Conservation (phyloP, 257 asterid species). For the Thymus mandschuricus region DNA sequence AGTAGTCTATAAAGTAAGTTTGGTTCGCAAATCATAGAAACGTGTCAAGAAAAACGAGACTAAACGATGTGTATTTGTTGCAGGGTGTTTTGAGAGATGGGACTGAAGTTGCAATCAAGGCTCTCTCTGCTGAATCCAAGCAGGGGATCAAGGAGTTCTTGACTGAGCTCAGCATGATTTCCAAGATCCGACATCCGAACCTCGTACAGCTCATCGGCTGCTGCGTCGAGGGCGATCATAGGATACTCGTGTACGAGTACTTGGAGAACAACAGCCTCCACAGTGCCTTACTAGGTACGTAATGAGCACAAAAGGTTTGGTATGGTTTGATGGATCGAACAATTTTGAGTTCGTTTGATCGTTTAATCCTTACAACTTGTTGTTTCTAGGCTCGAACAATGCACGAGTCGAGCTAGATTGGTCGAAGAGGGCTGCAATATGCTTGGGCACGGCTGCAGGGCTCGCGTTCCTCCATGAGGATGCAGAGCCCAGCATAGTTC, state of each 20-base stretch:
- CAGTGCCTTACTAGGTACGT: slow-evolving; percentile 72
- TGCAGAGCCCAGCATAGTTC: slow-evolving; percentile 68
- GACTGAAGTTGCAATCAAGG: slow-evolving; percentile 71
- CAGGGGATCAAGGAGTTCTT: slow-evolving; percentile 81
- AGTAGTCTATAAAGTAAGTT: slow-evolving; percentile 64
- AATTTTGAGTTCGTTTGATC: neutral
- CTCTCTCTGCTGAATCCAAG: slow-evolving; percentile 75
- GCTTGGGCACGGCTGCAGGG: slow-evolving; percentile 77
- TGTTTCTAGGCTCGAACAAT: slow-evolving; percentile 53
- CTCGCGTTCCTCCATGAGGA: slow-evolving; percentile 91
- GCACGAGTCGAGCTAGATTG: slow-evolving; percentile 54
- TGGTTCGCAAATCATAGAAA: neutral
- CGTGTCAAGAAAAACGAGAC: too few species aligned
- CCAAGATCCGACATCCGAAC: slow-evolving; percentile 64
- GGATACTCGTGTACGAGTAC: slow-evolving; percentile 77
- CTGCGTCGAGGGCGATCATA: slow-evolving; percentile 60
- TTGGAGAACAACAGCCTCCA: slow-evolving; percentile 87
- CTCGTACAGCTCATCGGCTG: slow-evolving; percentile 82
- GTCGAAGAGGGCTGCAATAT: slow-evolving; percentile 72
- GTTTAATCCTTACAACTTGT: neutral
- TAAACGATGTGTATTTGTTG: slow-evolving; percentile 15
- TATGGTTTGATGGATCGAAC: neutral
- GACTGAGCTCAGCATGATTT: slow-evolving; percentile 71
- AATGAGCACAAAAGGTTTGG: too few species aligned
- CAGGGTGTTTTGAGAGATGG: slow-evolving; percentile 87